Conservation (phyloP, 176 grass and related monocot genomes). For the Avena atlantica region DNA sequence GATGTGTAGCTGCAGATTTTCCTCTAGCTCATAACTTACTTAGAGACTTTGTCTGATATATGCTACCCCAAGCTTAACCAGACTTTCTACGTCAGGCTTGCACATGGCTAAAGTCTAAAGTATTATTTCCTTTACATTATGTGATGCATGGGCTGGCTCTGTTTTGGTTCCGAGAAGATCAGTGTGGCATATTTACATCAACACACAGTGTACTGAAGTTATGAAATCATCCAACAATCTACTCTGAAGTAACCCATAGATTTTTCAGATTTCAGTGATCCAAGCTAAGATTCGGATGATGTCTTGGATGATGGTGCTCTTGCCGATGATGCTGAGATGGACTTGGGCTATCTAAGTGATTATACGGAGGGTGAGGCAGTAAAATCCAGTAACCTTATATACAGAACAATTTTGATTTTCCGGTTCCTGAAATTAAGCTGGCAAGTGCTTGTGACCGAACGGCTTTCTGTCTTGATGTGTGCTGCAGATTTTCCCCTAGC, state of each 20-base stretch:
- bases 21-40: background rate
- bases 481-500: background rate
- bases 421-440: background rate
- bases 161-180: background rate
- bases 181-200: background rate
- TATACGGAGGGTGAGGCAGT: slow-evolving; percentile 46
- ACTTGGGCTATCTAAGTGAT: slow-evolving; percentile 48
- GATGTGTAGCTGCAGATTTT: background rate
- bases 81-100: background rate
- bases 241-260: background rate
- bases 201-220: background rate
- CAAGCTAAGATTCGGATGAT: slow-evolving; percentile 49
- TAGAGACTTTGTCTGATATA: slow-evolving; percentile 23
- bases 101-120: slow-evolving; percentile 3
- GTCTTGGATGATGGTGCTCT: slow-evolving; percentile 40
- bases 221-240: slow-evolving; percentile 20
- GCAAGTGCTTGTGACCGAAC: background rate
- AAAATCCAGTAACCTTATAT: background rate
- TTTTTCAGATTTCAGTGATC: slow-evolving; percentile 6
- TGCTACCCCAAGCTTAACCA: slow-evolving; percentile 24
- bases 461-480: background rate
- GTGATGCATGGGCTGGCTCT: background rate
- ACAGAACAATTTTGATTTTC: background rate
- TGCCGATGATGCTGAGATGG: slow-evolving; percentile 71
- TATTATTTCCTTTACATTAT: background rate